These are phyloP conservation scores for Filobasidium wieringae DNA, from an alignment of 768 basidiomycete species.

Conservation along the genomic window DNA sequence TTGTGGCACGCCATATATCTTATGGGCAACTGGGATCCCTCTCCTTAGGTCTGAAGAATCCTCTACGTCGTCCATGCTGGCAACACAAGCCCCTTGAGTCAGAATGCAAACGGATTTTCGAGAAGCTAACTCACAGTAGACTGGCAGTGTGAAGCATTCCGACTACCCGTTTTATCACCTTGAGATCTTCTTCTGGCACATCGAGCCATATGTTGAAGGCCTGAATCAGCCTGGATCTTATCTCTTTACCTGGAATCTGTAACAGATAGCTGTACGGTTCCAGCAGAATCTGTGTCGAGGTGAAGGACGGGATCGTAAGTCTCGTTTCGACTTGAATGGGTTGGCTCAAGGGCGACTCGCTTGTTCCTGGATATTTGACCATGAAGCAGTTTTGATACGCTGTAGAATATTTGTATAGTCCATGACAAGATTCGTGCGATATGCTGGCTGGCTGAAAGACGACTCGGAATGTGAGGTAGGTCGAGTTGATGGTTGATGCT, in stretches of 20 bases:
- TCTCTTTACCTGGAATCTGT: conserved; percentile 81
- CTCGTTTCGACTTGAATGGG: not conserved
- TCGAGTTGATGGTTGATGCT: too few species aligned
- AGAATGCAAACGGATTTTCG: not conserved
- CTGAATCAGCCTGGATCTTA: conserved; percentile 71
- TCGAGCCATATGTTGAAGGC: conserved; percentile 89
- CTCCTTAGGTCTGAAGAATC: conserved; percentile 76
- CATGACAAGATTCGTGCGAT: too few species aligned
- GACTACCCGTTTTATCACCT: conserved; percentile 65
- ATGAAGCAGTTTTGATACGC: conserved; percentile 5
- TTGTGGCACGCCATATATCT: conserved; percentile 91
- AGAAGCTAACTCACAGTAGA: conserved; percentile 53
- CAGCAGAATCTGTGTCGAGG: conserved; percentile 44
- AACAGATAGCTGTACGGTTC: conserved; percentile 81
- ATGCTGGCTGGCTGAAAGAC: too few species aligned
- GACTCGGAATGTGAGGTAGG: too few species aligned
- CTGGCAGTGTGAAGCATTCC: conserved; percentile 91
- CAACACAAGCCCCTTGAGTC: not conserved
- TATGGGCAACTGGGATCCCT: conserved; percentile 86
- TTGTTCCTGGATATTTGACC: conserved; percentile 8
- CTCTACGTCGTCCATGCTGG: conserved; percentile 85
- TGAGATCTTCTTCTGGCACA: conserved; percentile 61
- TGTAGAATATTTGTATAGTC: not conserved
- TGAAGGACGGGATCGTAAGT: not conserved
- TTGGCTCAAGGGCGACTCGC: not conserved